Conservation (phyloP, 345 rosid species). For the Hypericum perforatum region DNA sequence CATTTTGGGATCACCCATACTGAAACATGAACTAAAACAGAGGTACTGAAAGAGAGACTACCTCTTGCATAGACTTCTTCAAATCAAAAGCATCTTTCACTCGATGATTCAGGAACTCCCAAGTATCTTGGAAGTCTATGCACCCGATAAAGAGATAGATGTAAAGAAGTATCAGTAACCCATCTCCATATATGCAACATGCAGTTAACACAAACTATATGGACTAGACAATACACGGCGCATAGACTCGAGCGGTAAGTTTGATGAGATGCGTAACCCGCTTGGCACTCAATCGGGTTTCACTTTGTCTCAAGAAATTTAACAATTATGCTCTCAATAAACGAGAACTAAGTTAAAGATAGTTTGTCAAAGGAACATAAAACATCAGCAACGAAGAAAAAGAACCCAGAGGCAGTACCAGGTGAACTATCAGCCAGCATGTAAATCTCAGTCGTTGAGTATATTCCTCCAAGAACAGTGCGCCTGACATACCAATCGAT, state of each 20-base stretch:
- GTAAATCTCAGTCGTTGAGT: conserved; percentile 89
- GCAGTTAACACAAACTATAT: too few species aligned
- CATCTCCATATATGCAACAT: too few species aligned
- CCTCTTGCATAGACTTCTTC: conserved; percentile 86
- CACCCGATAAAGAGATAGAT: not conserved
- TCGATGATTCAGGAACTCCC: conserved; percentile 71
- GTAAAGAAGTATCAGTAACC: too few species aligned
- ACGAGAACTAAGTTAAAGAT: too few species aligned
- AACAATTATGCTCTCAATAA: too few species aligned
- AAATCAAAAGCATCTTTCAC: conserved; percentile 87
- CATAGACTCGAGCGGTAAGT: too few species aligned
- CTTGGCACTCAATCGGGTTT: too few species aligned
- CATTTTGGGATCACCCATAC: not conserved
- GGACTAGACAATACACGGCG: too few species aligned
- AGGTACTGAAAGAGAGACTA: conserved; percentile 15
- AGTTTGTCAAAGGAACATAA: not conserved
- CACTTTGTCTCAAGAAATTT: too few species aligned
- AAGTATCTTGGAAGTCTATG: conserved; percentile 61
- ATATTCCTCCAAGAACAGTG: conserved; percentile 82
- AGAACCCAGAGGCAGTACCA: conserved; percentile 30
- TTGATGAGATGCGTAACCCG: too few species aligned
- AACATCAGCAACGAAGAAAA: not conserved
- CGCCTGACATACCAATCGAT: conserved; percentile 87
- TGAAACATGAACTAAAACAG: not conserved
- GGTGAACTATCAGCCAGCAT: conserved; percentile 89